Conservation (phyloP, 257 asterid species). For the Solanum dulcamara region DNA sequence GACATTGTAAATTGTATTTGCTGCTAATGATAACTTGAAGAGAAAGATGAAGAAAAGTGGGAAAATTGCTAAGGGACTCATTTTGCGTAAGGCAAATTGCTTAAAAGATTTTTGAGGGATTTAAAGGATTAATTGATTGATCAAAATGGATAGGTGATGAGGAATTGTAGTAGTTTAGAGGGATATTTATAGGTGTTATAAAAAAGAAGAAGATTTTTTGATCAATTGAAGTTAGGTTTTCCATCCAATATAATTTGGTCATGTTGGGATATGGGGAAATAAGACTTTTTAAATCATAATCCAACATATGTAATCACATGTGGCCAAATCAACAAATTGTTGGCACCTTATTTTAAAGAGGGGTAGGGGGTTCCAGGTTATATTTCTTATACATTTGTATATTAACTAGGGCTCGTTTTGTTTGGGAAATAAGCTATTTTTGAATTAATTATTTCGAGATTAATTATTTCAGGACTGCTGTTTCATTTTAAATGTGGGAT, state of each 20-base stretch:
- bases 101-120: not conserved
- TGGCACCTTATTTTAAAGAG: not conserved
- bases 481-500: not conserved
- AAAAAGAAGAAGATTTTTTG: not conserved
- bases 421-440: not conserved
- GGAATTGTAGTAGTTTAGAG: not conserved
- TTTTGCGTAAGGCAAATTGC: not conserved
- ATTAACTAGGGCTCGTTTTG: not conserved
- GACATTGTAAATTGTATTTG: not conserved
- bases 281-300: not conserved
- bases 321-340: not conserved
- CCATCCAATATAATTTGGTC: not conserved
- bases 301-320: not conserved
- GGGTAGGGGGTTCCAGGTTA: not conserved
- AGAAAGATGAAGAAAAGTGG: not conserved
- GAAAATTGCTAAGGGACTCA: not conserved
- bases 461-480: not conserved
- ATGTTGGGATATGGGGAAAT: not conserved
- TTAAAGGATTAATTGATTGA: not conserved
- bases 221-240: not conserved
- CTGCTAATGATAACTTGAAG: not conserved
- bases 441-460: too few species aligned
- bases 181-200: not conserved
- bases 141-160: not conserved
- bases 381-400: not conserved